Conservation (phyloP, 2,329 filamentous ascomycete species). For the Hymenoscyphus fraxineus region DNA sequence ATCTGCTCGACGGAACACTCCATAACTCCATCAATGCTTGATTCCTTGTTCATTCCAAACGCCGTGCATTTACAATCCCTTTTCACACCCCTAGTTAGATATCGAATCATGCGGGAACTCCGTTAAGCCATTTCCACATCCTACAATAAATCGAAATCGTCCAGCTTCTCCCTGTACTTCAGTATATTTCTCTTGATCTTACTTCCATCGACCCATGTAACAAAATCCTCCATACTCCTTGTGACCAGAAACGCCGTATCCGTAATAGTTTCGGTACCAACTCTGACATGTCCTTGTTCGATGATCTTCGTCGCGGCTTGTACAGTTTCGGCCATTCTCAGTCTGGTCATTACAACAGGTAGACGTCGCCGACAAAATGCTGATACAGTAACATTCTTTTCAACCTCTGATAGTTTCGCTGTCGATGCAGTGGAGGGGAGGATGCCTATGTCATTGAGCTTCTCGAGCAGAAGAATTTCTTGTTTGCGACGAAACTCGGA, state of each 20-base stretch:
- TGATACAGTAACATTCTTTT: conserved; percentile 83
- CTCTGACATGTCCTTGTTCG: conserved; percentile 89
- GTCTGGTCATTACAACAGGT: conserved; percentile 84
- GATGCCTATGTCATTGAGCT: conserved; percentile 90
- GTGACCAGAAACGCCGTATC: conserved; percentile 89
- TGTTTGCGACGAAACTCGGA: conserved; percentile 77
- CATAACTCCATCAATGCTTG: neutral
- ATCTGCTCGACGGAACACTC: neutral
- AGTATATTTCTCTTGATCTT: conserved; percentile 97
- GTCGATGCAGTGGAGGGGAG: conserved; percentile 62
- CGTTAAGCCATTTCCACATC: neutral
- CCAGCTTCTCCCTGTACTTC: conserved; percentile 90
- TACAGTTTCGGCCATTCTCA: conserved; percentile 89
- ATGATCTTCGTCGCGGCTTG: conserved; percentile 82
- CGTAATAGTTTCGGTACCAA: conserved; percentile 84
- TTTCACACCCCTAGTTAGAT: neutral
- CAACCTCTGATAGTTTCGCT: conserved; percentile 76
- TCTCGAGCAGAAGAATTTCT: conserved; percentile 83
- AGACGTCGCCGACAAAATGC: conserved; percentile 81
- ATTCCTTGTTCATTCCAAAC: neutral
- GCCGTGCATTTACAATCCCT: neutral
- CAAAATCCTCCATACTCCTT: conserved; percentile 88
- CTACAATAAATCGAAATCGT: conserved; percentile 90
- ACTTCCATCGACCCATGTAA: conserved; percentile 92
- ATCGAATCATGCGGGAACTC: neutral